Conservation (phyloP, 805 yeast genomes). For the Teunomyces cretensis region DNA sequence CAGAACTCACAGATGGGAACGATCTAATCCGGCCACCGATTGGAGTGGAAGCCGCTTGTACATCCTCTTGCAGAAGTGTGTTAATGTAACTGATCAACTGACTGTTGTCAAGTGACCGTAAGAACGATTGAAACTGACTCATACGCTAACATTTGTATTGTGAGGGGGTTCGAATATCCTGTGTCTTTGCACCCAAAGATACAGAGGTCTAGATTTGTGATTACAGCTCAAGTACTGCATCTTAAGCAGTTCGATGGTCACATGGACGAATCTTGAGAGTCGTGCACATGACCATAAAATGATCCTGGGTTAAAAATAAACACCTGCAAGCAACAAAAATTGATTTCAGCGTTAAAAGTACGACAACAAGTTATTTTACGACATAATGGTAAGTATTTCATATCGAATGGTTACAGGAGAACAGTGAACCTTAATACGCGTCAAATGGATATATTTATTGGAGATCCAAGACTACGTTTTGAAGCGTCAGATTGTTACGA, state of each 20-base stretch:
- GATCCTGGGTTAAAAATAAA: conserved; percentile 1
- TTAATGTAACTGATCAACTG: conserved; percentile 11
- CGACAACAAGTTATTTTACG: not conserved
- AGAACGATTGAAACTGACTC: conserved; percentile 11
- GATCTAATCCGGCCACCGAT: not conserved
- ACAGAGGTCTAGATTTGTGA: not conserved
- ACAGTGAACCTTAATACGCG: no score
- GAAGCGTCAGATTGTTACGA: no score
- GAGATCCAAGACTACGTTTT: no score
- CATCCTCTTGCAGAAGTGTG: conserved; percentile 2
- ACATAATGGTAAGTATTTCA: not conserved
- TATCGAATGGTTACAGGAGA: no score
- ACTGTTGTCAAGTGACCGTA: conserved; percentile 21
- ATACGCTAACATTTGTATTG: conserved; percentile 4
- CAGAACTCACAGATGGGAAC: conserved; percentile 16
- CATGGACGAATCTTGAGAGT: not conserved
- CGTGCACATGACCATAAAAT: conserved; percentile 2
- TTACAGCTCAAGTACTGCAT: not conserved
- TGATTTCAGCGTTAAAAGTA: not conserved
- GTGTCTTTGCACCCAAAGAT: not conserved
- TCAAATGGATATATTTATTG: no score
- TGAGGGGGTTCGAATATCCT: not conserved
- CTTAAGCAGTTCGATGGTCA: not conserved
- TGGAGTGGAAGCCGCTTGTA: conserved; percentile 9
- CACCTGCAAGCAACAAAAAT: not conserved